These are phyloP conservation scores for Dictyostelium capitatum DNA, from an alignment of 78 protist genomes.

Conservation along the genomic window DNA sequence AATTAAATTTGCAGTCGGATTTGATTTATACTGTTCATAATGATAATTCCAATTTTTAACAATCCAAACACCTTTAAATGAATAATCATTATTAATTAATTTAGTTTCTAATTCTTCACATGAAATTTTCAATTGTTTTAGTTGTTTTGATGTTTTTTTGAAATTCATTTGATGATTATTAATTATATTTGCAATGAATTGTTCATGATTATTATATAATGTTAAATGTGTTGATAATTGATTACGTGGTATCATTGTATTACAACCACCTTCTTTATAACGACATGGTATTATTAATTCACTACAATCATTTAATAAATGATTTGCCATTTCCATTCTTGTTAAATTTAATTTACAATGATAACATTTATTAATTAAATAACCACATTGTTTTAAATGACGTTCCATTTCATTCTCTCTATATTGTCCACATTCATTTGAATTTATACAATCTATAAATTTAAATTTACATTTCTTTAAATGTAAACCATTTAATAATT, in stretches of 20 bases:
- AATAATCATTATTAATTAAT: neutral
- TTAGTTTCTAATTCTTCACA: neutral
- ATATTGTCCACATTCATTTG: neutral
- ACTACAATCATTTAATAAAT: neutral
- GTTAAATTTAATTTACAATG: neutral
- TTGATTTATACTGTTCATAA: neutral
- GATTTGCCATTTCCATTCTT: neutral
- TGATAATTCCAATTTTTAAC: neutral
- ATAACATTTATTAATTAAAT: neutral
- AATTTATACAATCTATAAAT: neutral
- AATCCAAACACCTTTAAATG: neutral
- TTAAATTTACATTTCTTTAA: neutral
- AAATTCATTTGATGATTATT: neutral
- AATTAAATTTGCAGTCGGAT: neutral
- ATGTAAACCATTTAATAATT: neutral
- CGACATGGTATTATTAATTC: neutral
- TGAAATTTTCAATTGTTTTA: neutral
- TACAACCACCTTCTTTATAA: conserved; percentile 6
- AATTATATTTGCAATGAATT: neutral
- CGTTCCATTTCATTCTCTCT: neutral
- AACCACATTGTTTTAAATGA: neutral
- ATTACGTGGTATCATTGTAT: neutral
- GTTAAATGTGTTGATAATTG: neutral
- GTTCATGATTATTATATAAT: neutral
- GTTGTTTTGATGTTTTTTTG: neutral